These are phyloP conservation scores for Trichoderma brevicompactum DNA, from an alignment of 2,329 filamentous ascomycete species.

Conservation along the genomic window DNA sequence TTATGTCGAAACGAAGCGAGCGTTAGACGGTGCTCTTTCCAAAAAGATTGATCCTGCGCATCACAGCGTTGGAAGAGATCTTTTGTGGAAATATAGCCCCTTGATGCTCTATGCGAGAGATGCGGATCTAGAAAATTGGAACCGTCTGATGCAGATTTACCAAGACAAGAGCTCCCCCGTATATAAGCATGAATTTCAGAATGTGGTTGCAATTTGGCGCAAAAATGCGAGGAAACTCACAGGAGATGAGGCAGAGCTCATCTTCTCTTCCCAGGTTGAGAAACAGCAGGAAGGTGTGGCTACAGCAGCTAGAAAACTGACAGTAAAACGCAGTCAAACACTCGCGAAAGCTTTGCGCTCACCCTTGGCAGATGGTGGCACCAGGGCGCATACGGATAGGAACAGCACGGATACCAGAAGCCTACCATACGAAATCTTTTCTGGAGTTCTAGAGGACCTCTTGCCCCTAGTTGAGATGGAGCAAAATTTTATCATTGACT, in stretches of 20 bases:
- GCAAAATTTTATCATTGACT: conserved; percentile 96
- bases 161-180: conserved; percentile 75
- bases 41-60: conserved; percentile 72
- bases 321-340: conserved; percentile 91
- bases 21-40: conserved; percentile 62
- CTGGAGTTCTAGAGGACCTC: conserved; percentile 78
- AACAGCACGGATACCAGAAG: conserved; percentile 66
- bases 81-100: conserved; percentile 86
- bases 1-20: conserved; percentile 69
- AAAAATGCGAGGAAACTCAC: conserved; percentile 74
- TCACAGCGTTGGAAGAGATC: conserved; percentile 71
- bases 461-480: conserved; percentile 85
- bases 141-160: conserved; percentile 77
- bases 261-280: conserved; percentile 84
- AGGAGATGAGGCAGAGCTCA: conserved; percentile 77
- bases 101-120: conserved; percentile 88
- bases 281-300: conserved; percentile 82
- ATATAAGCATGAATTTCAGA: conserved; percentile 82
- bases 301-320: conserved; percentile 82
- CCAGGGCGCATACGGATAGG: conserved; percentile 58
- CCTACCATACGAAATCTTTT: conserved; percentile 80
- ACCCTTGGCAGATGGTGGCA: conserved; percentile 65
- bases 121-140: conserved; percentile 81
- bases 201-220: conserved; percentile 79
- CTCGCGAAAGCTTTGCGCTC: conserved; percentile 74